Conservation (phyloP, 2,329 filamentous ascomycete species). For the Fusarium citri region DNA sequence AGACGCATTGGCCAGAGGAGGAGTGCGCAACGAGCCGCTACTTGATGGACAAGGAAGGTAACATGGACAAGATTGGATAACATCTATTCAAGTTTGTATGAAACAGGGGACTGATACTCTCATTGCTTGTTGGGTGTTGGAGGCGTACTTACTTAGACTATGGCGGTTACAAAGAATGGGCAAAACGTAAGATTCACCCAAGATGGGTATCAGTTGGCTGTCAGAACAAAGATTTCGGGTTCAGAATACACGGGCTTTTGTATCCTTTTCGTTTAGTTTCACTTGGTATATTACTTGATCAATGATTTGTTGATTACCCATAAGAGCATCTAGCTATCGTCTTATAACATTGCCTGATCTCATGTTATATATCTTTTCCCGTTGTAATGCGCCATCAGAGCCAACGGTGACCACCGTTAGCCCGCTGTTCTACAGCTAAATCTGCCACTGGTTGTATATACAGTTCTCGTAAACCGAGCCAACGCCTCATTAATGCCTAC, state of each 20-base stretch:
- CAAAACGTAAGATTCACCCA: no score
- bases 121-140: slow-evolving; percentile 22
- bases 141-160: neutral
- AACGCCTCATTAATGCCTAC: slow-evolving; percentile 38
- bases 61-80: neutral
- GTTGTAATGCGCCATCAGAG: neutral
- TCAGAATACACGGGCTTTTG: neutral
- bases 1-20: slow-evolving; percentile 62
- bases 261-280: neutral
- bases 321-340: neutral
- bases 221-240: neutral
- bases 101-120: neutral
- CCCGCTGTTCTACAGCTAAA: neutral
- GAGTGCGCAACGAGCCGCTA: slow-evolving; percentile 53
- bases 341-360: neutral
- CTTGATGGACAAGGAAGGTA: slow-evolving; percentile 52
- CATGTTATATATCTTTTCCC: neutral
- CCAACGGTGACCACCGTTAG: neutral
- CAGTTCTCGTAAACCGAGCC: slow-evolving; percentile 25
- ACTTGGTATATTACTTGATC: neutral
- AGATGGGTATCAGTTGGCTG: neutral
- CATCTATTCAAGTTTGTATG: neutral
- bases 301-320: neutral
- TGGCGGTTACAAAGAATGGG: slow-evolving; percentile 1
- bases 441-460: neutral